A percentile compares a stretch with the other conserved stretches of the same genome.
These are phyloP conservation scores for Colletotrichum viniferum DNA, from an alignment of 2,329 filamentous ascomycete species.

Conservation along the genomic window DNA sequence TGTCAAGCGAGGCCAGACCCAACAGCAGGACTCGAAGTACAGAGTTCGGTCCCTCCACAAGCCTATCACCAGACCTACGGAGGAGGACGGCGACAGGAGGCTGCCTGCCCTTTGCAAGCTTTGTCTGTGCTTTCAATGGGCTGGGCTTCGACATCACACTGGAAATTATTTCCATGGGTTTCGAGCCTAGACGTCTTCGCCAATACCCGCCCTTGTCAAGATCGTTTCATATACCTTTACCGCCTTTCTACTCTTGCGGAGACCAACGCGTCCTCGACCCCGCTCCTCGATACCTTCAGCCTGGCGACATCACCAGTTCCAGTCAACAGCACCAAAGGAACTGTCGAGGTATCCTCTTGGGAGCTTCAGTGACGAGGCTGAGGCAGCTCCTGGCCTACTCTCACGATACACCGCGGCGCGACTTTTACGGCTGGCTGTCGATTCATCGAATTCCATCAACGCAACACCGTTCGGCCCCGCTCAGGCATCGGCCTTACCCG, in stretches of 20 bases:
- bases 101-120: background rate
- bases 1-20: background rate
- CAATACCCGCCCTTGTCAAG: background rate
- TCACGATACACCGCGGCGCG: background rate
- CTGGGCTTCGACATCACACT: background rate
- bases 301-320: background rate
- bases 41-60: background rate
- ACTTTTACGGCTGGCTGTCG: background rate
- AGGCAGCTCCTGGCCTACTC: background rate
- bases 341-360: background rate
- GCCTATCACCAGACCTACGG: background rate
- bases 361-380: background rate
- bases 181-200: background rate
- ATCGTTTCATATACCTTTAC: background rate
- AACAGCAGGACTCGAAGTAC: background rate
- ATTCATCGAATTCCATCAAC: background rate
- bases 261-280: background rate
- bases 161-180: background rate
- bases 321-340: background rate
- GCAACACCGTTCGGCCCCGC: background rate
- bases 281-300: background rate
- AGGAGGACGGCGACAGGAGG: background rate
- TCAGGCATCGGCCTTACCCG: background rate
- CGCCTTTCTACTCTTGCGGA: background rate
- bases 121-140: background rate